Base-by-base conservation (phyloP, 768 basidiomycete species). In the Lactarius deliciosus region DNA sequence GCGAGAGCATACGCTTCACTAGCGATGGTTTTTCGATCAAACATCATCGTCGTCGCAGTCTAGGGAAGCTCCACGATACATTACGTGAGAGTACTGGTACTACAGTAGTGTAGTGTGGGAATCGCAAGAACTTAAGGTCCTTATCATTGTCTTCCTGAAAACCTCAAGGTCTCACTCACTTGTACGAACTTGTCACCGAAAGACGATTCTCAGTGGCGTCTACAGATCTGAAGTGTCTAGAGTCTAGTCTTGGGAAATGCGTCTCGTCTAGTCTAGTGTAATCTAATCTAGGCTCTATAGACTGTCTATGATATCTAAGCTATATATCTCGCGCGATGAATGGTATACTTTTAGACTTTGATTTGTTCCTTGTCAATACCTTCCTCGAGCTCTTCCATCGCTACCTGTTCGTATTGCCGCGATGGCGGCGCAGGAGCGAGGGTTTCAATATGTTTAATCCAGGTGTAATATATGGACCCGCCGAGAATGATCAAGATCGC, bases 381-480 rank as follows among this genome's bases (percentile, higher is more conserved):
- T 28, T 79, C 75, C 73, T 91, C 89, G 41, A 89, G 72, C 53
- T 88, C 86, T 61, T 88, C 85, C 76, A 87, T 81, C 41, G 85
- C 80, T 28, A 88, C 82, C 56, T 83, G 86, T 66, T 88, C 87
- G 69, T 91, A 90, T 47, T 76, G 74, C 3, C 72, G 76, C 53
- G 64, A 67, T 16, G 72, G 73, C 32, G 79, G 69, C 5, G 76
- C 68, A 64, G 83, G 63, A 43, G 66, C 5, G 38, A 47, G 82
- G 9, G 85, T 81, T 75, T 94, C 92, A 69, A 81, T 72, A 75
- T 93, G 88, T 75, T 94, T 94, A 62, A 91, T 81, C 92, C 92
- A 94, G 2, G 92, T 94, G 76, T 96, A 96, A 76, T 87, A 87
- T 43, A 92, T 75, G 0, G 94, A 96, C 22, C 94, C 94, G 38